Evolutionary conservation across 2,329 filamentous ascomycete genomes (phyloP), one percentile per base, ranked within the genome.

Genomic region (Aspergillus unguis): DNA sequence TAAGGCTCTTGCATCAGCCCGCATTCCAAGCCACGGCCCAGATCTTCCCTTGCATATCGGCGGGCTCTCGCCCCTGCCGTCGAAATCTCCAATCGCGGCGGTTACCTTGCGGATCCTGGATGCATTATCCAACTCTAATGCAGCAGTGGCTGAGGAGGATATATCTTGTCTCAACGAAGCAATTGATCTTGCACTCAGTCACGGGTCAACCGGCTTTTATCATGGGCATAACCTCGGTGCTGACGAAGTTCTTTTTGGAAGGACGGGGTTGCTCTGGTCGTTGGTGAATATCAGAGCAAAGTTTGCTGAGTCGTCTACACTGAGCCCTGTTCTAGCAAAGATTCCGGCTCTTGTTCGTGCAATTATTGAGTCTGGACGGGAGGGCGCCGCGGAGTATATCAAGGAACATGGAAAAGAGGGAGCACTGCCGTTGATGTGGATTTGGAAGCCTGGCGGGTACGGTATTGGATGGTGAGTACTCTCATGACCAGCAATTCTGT

Each of bases 341-440:
- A 62, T 73, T 25, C 69, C 69, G 2, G 52, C 58, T 2, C 53
- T 74, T 11, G 51, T 73, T 27, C 57, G 66, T 38, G 57, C 57
- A 1, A 71, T 75, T 3, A 51, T 75, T 9, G 58, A 64, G 5
- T 61, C 66, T 3, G 72, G 72, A 5, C 64, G 56, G 32, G 56
- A 68, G 33, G 70, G 70, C 2, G 56, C 64, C 1, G 56, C 54
- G n/a, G 58, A 65, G 17, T 73, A 65, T 43, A 50, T 58, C 3
- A 52, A 65, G n/a, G 58, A 62, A 23, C 49, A 72, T 49, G 69
- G 68, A 35, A 53, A 63, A 3, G 43, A 64, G 32, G 58, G 65
- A 32, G 62, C 67, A 5, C 58, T 74, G 47, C 71, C 71, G 8
- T 53, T 75, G 48, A 75, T 75, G 71, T 75, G 72, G 64, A 57